phyloP scores from a whole-genome alignment of 1,284 basidiomycete genomes.

The Rhodotorula sp. region DNA sequence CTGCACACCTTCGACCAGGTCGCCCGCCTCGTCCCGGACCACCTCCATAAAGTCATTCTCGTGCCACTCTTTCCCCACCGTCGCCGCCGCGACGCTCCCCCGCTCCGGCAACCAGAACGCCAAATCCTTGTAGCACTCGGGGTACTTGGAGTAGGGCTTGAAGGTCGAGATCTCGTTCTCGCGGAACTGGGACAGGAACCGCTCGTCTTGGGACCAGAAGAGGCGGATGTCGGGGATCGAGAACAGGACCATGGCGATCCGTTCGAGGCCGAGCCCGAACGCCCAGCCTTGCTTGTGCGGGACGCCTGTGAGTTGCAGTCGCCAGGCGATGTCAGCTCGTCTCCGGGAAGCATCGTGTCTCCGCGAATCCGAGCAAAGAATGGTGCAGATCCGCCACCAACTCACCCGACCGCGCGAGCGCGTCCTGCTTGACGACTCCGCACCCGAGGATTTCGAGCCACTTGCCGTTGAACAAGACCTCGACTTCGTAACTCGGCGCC shows the following conservation, averaged over 20 bases:
- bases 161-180: conserved; percentile 73
- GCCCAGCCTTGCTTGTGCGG: conserved; percentile 91
- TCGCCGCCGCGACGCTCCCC: background rate
- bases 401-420: conserved; percentile 79
- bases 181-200: conserved; percentile 85
- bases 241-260: conserved; percentile 97
- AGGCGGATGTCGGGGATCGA: conserved; percentile 98
- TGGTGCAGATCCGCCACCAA: conserved; percentile 53
- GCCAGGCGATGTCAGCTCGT: background rate
- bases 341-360: background rate
- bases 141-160: conserved; percentile 84
- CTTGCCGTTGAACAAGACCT: conserved; percentile 92
- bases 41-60: conserved; percentile 97
- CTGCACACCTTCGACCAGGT: conserved; percentile 86
- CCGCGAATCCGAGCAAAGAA: conserved; percentile 4
- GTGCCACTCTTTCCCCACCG: conserved; percentile 58
- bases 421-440: conserved; percentile 86
- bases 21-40: conserved; percentile 85
- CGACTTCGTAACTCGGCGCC: conserved; percentile 94
- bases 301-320: conserved; percentile 57
- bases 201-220: conserved; percentile 89
- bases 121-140: conserved; percentile 82
- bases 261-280: conserved; percentile 93
- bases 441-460: conserved; percentile 97
- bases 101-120: conserved; percentile 78